A percentile compares a stretch with the other conserved stretches of the same genome.
Conservation (phyloP, 495 filamentous ascomycete species). For the Emericellopsis terricola region DNA sequence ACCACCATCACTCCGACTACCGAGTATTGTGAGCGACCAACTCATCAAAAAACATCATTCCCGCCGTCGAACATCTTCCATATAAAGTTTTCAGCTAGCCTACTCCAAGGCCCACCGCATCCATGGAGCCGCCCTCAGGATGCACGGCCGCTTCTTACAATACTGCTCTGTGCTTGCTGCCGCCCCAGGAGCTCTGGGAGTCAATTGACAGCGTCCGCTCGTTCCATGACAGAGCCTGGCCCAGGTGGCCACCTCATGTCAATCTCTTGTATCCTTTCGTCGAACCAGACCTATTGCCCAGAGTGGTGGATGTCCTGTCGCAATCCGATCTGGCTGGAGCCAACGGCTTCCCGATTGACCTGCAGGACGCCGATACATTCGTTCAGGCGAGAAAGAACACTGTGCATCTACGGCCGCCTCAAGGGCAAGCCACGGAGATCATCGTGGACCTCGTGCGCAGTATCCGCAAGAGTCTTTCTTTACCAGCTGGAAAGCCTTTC, state of each 20-base stretch:
- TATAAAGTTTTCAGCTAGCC: too few species aligned
- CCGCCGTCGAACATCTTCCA: too few species aligned
- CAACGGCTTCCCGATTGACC: constrained; percentile 9
- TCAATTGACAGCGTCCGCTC: constrained; percentile 27
- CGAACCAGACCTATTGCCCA: constrained; percentile 7
- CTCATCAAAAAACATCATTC: too few species aligned
- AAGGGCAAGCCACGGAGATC: background rate
- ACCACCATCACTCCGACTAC: too few species aligned
- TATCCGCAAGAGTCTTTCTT: background rate
- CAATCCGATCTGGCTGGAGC: constrained; percentile 1
- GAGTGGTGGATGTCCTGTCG: constrained; percentile 1
- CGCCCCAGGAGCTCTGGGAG: constrained; percentile 20
- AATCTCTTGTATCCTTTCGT: constrained; percentile 45
- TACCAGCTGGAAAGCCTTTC: constrained; percentile 2
- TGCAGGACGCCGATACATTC: constrained; percentile 18
- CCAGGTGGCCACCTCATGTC: constrained; percentile 41
- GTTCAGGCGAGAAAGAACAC: constrained; percentile 21
- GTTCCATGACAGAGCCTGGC: constrained; percentile 35
- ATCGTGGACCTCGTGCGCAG: background rate
- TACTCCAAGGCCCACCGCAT: too few species aligned
- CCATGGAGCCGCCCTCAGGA: too few species aligned
- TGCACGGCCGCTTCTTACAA: too few species aligned
- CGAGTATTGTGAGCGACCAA: too few species aligned
- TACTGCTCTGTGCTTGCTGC: constrained; percentile 34
- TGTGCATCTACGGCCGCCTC: constrained; percentile 15